These are phyloP conservation scores for Pseudozyma sp. DNA, from an alignment of 1,284 basidiomycete genomes.

Conservation along the genomic window DNA sequence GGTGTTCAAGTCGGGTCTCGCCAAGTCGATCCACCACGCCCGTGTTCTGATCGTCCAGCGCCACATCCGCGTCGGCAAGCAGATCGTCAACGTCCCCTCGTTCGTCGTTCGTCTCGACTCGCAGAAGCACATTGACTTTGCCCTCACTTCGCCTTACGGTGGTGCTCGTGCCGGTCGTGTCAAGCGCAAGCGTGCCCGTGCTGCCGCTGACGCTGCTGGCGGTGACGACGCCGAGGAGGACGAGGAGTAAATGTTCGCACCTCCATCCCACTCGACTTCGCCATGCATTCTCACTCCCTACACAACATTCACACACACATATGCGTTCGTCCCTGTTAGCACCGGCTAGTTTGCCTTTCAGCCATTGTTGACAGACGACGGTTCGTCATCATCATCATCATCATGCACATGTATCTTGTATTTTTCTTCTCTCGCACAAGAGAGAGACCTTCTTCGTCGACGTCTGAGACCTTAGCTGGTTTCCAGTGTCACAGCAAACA, in stretches of 20 bases:
- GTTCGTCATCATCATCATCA: not conserved
- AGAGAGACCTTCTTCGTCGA: constrained; percentile 15
- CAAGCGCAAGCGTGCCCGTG: constrained; percentile 97
- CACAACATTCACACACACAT: constrained; percentile 1
- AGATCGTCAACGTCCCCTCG: constrained; percentile 98
- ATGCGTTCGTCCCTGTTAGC: constrained; percentile 6
- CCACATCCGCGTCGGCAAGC: constrained; percentile 98
- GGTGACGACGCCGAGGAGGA: constrained; percentile 84
- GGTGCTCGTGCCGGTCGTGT: constrained; percentile 96
- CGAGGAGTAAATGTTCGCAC: constrained; percentile 49
- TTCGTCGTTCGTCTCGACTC: constrained; percentile 85
- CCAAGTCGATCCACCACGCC: constrained; percentile 98
- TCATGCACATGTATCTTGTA: constrained; percentile 20
- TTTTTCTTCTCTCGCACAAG: constrained; percentile 25
- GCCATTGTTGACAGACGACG: constrained; percentile 8
- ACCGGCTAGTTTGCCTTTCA: constrained; percentile 34
- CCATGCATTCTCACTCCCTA: not conserved
- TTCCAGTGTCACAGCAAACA: constrained; percentile 6
- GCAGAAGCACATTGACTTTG: constrained; percentile 93
- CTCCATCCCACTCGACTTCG: not conserved
- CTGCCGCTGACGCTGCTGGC: constrained; percentile 90
- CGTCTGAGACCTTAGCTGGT: constrained; percentile 7
- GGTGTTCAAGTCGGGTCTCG: constrained; percentile 98
- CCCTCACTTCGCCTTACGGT: constrained; percentile 95
- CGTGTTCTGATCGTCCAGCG: constrained; percentile 97